A percentile compares a stretch with the other conserved stretches of the same genome.
Evolutionary conservation across 2,329 filamentous ascomycete species (phyloP).

Genomic region (Aspergillus sp.): DNA sequence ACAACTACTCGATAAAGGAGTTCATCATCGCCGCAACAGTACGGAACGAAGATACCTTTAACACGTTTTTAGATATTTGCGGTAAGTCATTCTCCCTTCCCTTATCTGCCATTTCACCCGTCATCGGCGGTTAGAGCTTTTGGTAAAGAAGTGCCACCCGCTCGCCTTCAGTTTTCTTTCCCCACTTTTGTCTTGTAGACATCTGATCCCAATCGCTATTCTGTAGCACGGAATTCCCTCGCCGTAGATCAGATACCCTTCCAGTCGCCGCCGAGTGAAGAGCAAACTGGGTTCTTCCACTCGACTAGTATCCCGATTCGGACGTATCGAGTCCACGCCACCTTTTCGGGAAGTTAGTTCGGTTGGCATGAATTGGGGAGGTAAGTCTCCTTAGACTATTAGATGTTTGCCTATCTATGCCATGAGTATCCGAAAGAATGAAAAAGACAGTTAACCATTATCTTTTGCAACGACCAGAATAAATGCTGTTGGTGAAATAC

Average conservation of each 20-base stretch:
- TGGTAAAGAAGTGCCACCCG: neutral
- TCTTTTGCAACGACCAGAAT: neutral
- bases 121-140: neutral
- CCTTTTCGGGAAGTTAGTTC: neutral
- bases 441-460: too few relatives aligned
- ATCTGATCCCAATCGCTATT: slow-evolving; percentile 2
- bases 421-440: too few relatives aligned
- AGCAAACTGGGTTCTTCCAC: slow-evolving; percentile 52
- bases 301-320: slow-evolving; percentile 38
- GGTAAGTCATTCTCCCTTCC: slow-evolving; percentile 44
- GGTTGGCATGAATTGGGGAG: neutral
- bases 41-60: slow-evolving; percentile 62
- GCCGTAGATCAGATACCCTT: slow-evolving; percentile 41
- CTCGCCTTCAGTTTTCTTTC: neutral
- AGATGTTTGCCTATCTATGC: too few relatives aligned
- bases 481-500: neutral
- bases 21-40: slow-evolving; percentile 63
- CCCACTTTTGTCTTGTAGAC: neutral
- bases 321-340: slow-evolving; percentile 32
- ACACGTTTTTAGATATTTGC: slow-evolving; percentile 58
- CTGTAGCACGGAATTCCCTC: slow-evolving; percentile 35
- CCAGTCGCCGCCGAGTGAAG: slow-evolving; percentile 41
- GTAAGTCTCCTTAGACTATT: neutral
- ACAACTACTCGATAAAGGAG: slow-evolving; percentile 50
- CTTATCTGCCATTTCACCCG: neutral